Conservation (phyloP, 2,329 filamentous ascomycete species). For the Claviceps humidiphila region DNA sequence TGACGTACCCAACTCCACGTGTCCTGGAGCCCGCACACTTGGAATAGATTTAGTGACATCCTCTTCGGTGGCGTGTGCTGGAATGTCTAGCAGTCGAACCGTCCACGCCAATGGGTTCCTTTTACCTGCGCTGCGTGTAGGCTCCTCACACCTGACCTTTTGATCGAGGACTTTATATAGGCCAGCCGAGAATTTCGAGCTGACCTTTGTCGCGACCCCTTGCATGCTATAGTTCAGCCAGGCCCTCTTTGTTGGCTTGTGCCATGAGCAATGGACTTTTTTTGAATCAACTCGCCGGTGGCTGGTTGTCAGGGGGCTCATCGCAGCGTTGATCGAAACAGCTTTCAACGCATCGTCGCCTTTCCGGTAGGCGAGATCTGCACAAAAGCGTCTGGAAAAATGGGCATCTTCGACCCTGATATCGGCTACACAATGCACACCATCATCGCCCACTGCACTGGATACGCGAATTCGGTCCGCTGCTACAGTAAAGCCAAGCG, state of each 20-base stretch:
- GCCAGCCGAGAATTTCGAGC: constrained; percentile 9
- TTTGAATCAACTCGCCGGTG: constrained; percentile 20
- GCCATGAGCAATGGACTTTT: constrained; percentile 24
- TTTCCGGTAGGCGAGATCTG: background rate
- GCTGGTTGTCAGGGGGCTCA: constrained; percentile 11
- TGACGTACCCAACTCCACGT: constrained; percentile 11
- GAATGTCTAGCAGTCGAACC: background rate
- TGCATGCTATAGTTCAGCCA: constrained; percentile 17
- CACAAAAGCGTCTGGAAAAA: background rate
- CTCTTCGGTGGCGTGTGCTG: background rate
- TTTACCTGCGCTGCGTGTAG: constrained; percentile 3
- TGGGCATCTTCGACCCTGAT: background rate
- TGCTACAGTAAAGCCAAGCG: background rate
- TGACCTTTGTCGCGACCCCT: constrained; percentile 11
- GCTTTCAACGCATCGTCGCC: background rate
- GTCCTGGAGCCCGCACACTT: background rate
- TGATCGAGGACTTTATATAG: background rate
- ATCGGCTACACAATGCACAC: background rate
- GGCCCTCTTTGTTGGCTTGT: constrained; percentile 16
- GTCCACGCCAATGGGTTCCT: constrained; percentile 2
- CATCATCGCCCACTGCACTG: background rate
- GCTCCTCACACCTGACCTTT: background rate
- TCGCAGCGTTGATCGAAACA: constrained; percentile 5
- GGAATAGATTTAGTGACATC: background rate
- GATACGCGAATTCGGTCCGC: background rate